Evolutionary conservation across 768 basidiomycete genomes (phyloP).

Genomic region (Guyanaporus albipodus): DNA sequence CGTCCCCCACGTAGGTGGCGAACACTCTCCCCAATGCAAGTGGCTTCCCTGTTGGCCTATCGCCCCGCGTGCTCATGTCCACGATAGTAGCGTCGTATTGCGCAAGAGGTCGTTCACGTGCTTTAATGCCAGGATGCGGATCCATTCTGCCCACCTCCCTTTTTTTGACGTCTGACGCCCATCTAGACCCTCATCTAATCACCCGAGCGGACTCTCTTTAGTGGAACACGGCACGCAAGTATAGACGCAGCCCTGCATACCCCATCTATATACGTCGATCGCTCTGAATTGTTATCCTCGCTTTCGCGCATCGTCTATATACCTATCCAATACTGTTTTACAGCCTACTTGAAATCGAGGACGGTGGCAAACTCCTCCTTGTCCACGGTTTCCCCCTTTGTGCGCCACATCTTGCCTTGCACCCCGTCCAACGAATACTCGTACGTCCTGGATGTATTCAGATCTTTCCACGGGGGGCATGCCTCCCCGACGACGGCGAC

Average conservation of each 20-base stretch:
- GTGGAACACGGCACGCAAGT: neutral
- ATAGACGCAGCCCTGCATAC: slow-evolving; percentile 2
- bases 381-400: slow-evolving; percentile 1
- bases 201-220: neutral
- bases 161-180: neutral
- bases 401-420: slow-evolving; percentile 15
- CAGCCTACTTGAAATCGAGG: slow-evolving; percentile 11
- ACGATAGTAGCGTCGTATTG: neutral
- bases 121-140: slow-evolving; percentile 5
- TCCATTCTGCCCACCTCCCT: neutral
- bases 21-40: slow-evolving; percentile 6
- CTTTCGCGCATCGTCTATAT: neutral
- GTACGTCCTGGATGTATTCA: slow-evolving; percentile 1
- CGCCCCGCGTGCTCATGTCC: neutral
- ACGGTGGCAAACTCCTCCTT: slow-evolving; percentile 8
- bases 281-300: neutral
- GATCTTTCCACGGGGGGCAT: slow-evolving; percentile 3
- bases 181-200: slow-evolving; percentile 2
- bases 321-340: neutral
- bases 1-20: neutral
- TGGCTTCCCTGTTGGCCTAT: neutral
- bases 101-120: neutral
- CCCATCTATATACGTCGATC: neutral
- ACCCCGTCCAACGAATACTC: slow-evolving; percentile 10
- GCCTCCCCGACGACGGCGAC: slow-evolving; percentile 10